Conservation (phyloP, 768 basidiomycete genomes). For the Ephemerocybe angulata region DNA sequence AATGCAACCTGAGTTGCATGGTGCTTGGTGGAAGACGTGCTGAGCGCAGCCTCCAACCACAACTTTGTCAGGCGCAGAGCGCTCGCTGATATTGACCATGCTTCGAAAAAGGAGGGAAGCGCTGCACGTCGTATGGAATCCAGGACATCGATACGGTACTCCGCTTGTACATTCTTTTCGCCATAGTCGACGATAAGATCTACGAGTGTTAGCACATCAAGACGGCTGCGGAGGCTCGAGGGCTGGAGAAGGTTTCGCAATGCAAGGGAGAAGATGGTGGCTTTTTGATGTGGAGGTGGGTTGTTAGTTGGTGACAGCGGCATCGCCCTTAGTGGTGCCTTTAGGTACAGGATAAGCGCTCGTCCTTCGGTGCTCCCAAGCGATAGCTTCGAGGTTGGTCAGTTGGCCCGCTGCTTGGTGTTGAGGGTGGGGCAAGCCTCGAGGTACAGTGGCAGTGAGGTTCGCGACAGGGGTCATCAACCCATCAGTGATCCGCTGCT, state of each 20-base stretch:
- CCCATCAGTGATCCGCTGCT: too few species aligned
- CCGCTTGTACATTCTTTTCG: background rate
- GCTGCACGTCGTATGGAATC: background rate
- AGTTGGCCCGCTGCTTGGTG: too few species aligned
- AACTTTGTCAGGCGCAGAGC: background rate
- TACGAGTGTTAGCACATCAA: background rate
- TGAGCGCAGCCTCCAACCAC: background rate
- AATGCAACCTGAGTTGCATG: background rate
- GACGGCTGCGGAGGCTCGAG: background rate
- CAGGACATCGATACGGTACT: background rate
- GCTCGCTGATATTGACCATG: background rate
- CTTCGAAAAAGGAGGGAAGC: background rate
- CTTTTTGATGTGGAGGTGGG: background rate
- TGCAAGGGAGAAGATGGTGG: background rate
- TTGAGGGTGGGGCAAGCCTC: too few species aligned
- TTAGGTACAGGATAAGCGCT: too few species aligned
- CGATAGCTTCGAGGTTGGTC: too few species aligned
- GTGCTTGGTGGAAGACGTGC: background rate
- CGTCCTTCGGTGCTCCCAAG: too few species aligned
- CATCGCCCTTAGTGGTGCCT: too few species aligned
- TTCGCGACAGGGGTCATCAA: too few species aligned
- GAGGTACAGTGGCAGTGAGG: too few species aligned
- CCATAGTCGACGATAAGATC: background rate
- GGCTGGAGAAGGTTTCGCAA: background rate
- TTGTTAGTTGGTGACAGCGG: too few species aligned